Evolutionary conservation across 257 asterid genomes (phyloP), one percentile per base, ranked within the genome.

Genomic region (Hygrophila difformis): DNA sequence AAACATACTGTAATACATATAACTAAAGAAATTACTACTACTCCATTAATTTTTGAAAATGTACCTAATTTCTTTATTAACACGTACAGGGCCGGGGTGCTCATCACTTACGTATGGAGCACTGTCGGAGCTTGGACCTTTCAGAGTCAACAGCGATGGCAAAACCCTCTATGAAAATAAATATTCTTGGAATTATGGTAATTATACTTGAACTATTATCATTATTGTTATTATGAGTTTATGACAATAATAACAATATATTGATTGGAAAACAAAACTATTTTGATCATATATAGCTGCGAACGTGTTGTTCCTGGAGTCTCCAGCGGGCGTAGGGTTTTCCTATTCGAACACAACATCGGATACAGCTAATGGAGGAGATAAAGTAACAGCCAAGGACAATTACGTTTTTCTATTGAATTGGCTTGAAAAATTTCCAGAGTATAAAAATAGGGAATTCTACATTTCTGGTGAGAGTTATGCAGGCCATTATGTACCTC

Each of bases 271-370:
- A 39, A 10, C 8, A 10, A 10, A 7, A n/a, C 2, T 39, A 3
- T 9, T 14, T 1, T 1, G 10, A 10, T 39, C 18, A 1, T 11
- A 14, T 43, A 13, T 69, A 87, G 94, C 76, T 34, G 93, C 94
- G 42, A 87, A 87, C 55, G 70, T 86, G 45, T 49, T 86, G 61
- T 87, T 79, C 53, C 18, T 87, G 73, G 96, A 87, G 45, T 82
- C 96, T 23, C 94, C 94, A 0, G 94, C 94, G 0, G 96, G 96
- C 14, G 96, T 86, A 1, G 96, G 96, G 16, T 86, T 86, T 66
- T 86, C 96, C 0, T 82, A 86, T 39, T 74, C 96, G 1, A 86
- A 86, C 61, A 75, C 70, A 3, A 70, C 94, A 9, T 9, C 50
- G 0, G 96, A 82, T 55, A 38, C 29, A 2, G 5, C 1, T 6